Percentiles rank a stretch among this genome's conserved stretches.
Conservation (phyloP, 345 rosid genomes). For the Lepidium aucheri region DNA sequence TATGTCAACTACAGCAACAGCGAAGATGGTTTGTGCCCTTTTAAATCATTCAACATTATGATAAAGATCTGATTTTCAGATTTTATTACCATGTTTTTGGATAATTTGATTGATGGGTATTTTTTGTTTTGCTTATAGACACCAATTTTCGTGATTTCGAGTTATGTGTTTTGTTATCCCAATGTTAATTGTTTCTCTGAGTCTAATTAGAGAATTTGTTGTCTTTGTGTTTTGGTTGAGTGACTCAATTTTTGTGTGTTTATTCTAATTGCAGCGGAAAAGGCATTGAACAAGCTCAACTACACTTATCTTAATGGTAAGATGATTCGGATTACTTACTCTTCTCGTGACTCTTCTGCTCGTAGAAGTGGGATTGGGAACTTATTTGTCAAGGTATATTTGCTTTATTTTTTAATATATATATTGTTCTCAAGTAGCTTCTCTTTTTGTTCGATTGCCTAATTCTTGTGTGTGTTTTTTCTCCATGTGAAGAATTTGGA, state of each 20-base stretch:
- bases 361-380: slow-evolving; percentile 79
- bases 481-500: slow-evolving; percentile 51
- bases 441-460: background rate
- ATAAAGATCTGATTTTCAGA: background rate
- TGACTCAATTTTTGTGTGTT: background rate
- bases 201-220: background rate
- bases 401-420: background rate
- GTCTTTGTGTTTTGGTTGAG: background rate
- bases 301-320: slow-evolving; percentile 61
- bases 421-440: background rate
- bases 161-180: background rate
- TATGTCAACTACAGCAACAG: slow-evolving; percentile 75
- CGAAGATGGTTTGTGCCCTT: slow-evolving; percentile 49
- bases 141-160: background rate
- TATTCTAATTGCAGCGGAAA: slow-evolving; percentile 45
- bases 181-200: background rate
- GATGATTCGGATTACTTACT: slow-evolving; percentile 77
- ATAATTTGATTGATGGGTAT: slow-evolving; percentile 8
- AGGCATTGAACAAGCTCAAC: slow-evolving; percentile 72
- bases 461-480: background rate
- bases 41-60: background rate
- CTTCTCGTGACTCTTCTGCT: slow-evolving; percentile 61
- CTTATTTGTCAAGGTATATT: slow-evolving; percentile 57
- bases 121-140: background rate
- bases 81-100: background rate